Conservation (phyloP, 805 yeast species). For the Vanderwaltozyma polyspora region DNA sequence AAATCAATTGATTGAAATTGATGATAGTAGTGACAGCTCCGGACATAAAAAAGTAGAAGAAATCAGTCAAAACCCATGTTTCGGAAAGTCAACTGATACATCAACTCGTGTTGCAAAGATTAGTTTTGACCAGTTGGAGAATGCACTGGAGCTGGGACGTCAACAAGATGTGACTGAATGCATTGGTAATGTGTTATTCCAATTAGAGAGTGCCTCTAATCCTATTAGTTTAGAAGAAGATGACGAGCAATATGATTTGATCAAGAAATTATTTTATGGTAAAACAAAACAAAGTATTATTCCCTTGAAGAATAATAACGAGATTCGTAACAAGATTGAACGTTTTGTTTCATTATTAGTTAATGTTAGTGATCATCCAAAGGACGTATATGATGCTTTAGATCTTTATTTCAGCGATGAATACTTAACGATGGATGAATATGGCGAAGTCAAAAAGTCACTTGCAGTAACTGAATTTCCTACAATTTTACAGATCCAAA, state of each 20-base stretch:
- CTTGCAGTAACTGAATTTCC: constrained; percentile 67
- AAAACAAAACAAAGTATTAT: constrained; percentile 66
- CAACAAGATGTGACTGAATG: constrained; percentile 98
- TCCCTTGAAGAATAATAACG: constrained; percentile 31
- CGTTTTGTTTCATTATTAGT: constrained; percentile 73
- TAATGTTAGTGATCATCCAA: constrained; percentile 80
- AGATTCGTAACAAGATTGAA: constrained; percentile 48
- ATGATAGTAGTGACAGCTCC: neutral
- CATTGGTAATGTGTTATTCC: constrained; percentile 85
- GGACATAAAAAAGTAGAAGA: neutral
- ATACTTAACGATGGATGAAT: constrained; percentile 49
- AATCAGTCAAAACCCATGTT: neutral
- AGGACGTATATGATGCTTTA: constrained; percentile 79
- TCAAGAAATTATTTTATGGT: constrained; percentile 77
- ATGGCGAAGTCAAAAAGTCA: constrained; percentile 63
- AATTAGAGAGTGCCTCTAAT: constrained; percentile 75
- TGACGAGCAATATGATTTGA: constrained; percentile 71
- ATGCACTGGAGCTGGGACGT: constrained; percentile 69
- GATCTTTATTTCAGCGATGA: constrained; percentile 73
- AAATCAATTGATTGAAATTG: neutral
- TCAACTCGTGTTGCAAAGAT: constrained; percentile 24
- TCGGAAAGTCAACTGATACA: neutral
- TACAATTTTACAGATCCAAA: constrained; percentile 76
- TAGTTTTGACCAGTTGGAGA: constrained; percentile 53
- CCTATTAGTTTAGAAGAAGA: constrained; percentile 58